Base-by-base conservation (phyloP, 305 asterid genomes). In the Solanum hybrid region DNA sequence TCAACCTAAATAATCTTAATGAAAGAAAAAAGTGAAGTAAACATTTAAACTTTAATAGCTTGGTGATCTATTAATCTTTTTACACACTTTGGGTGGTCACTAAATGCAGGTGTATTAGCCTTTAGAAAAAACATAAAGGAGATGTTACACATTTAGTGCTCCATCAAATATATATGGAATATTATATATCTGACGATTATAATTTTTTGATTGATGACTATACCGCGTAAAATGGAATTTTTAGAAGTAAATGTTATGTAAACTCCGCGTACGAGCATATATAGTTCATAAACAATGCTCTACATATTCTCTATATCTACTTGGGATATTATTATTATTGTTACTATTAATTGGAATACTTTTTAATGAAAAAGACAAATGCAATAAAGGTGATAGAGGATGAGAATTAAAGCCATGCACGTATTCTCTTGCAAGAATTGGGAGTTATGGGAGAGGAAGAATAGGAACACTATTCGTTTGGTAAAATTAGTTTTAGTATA, bases 401-500 rank as follows among this genome's bases (percentile, higher is more conserved):
- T 34, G 73, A 83, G 72, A 83, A 45, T 15, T 27, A 45, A 41
- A 83, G 3, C 27, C 38, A 5, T 83, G 87, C 73, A 83, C 73
- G 73, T 51, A 83, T 45, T 75, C 80, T 75, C 20, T 45, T 83
- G 26, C 22, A 32, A 79, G 85, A 79, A 4, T 10, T 34, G 85
- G 51, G 45, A 20, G 83, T 78, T 33, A 13, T 5, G 68, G 83
- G 34, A 73, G 93, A 88, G 86, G 89, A 27, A 33, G 80, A 89
- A 91, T 77, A 92, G 88, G 93, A 92, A 92, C 89, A 87, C 92
- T 90, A 39, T 92, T 93, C 94, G 92, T 92, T 92, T 88, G 87
- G 78, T 51, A 51, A 17, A 51, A 51, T 51, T 51, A 51, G 68
- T 51, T 51, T 51, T 6, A 15, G 68, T 51, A 51, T 2, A 15